phyloP scores from a whole-genome alignment of 2,329 filamentous ascomycete genomes.

The Ophiostoma fasciatum region DNA sequence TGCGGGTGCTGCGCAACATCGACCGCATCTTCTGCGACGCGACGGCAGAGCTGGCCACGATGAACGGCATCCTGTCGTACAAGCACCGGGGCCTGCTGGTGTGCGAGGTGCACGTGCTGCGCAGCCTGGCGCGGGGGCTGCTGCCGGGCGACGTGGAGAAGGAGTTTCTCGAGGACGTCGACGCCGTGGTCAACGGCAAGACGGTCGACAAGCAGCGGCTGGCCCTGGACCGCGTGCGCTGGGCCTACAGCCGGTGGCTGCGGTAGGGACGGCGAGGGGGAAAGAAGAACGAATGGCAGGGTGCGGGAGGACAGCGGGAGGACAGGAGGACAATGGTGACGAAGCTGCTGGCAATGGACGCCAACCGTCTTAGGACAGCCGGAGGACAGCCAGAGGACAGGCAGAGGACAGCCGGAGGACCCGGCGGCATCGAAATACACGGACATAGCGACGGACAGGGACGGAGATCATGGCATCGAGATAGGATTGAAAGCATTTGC shows the following conservation, averaged over 20 bases:
- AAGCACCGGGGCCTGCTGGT: constrained; percentile 84
- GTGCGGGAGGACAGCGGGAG: background rate
- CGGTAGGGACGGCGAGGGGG: constrained; percentile 6
- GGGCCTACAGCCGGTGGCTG: constrained; percentile 77
- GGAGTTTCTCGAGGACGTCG: constrained; percentile 79
- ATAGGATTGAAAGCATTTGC: too few relatives aligned
- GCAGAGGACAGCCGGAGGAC: too few relatives aligned
- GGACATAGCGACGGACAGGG: too few relatives aligned
- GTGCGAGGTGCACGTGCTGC: constrained; percentile 76
- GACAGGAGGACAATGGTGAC: too few relatives aligned
- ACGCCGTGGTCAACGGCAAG: constrained; percentile 71
- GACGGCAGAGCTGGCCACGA: constrained; percentile 34
- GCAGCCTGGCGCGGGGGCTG: constrained; percentile 49
- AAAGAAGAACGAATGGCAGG: background rate
- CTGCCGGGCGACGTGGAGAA: constrained; percentile 62
- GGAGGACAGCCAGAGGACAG: too few relatives aligned
- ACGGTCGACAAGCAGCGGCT: constrained; percentile 65
- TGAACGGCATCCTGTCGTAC: constrained; percentile 67
- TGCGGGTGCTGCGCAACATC: constrained; percentile 73
- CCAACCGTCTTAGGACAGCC: too few relatives aligned
- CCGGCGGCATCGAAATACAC: too few relatives aligned
- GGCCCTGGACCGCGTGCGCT: constrained; percentile 71
- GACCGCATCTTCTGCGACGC: constrained; percentile 63
- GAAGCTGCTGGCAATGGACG: too few relatives aligned
- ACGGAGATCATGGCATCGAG: too few relatives aligned